These are phyloP conservation scores for Fusarium dimerum DNA, from an alignment of 2,329 filamentous ascomycete species.

Conservation along the genomic window DNA sequence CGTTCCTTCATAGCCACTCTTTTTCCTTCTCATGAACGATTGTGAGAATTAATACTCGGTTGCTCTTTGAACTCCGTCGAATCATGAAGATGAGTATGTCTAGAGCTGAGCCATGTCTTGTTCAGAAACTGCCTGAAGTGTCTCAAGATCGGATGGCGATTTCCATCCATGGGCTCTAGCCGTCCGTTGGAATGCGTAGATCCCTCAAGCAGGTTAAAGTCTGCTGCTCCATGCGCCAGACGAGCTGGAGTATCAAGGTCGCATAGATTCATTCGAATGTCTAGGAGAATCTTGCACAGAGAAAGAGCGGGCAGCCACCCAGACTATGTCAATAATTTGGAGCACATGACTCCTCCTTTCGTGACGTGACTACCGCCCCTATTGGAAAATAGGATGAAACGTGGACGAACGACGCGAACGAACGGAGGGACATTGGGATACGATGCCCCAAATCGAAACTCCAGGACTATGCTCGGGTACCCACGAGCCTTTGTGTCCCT, in stretches of 20 bases:
- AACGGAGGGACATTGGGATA: conserved; percentile 83
- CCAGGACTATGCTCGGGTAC: conserved; percentile 71
- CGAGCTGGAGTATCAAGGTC: conserved; percentile 73
- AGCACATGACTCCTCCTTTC: conserved; percentile 77
- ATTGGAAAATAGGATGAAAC: conserved; percentile 68
- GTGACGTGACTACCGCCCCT: conserved; percentile 90
- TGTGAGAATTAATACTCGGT: too few species aligned
- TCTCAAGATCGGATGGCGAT: conserved; percentile 62
- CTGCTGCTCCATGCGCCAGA: conserved; percentile 46
- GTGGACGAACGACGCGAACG: conserved; percentile 77
- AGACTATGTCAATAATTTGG: conserved; percentile 80
- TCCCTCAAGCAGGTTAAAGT: conserved; percentile 70
- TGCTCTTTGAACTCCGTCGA: too few species aligned
- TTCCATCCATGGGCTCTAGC: conserved; percentile 72
- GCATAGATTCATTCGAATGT: conserved; percentile 76
- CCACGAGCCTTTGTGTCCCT: conserved; percentile 68
- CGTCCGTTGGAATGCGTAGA: conserved; percentile 69
- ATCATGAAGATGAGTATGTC: too few species aligned
- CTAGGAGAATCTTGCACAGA: conserved; percentile 78
- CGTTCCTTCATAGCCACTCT: too few species aligned
- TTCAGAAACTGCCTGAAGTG: conserved; percentile 41
- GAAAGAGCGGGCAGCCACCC: conserved; percentile 76
- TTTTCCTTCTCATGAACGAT: too few species aligned
- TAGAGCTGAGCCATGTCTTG: too few species aligned
- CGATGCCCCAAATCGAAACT: conserved; percentile 76